These are phyloP conservation scores for Amanita jacksonii DNA, from an alignment of 768 basidiomycete species.

Conservation along the genomic window DNA sequence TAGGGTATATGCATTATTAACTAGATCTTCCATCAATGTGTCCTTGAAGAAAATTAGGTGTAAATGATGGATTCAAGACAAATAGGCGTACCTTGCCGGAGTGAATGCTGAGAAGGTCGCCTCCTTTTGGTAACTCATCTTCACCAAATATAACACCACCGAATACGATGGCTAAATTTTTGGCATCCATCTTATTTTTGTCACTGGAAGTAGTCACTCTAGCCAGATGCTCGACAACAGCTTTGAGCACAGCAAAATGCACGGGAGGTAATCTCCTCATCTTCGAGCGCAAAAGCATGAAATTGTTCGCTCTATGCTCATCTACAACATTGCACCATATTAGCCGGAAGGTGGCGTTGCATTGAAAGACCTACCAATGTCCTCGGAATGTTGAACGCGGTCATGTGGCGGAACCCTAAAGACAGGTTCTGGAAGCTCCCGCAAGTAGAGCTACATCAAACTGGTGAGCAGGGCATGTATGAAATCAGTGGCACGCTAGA, in stretches of 20 bases:
- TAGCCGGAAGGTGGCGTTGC: background rate
- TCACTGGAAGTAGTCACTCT: conserved; percentile 56
- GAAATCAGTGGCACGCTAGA: conserved; percentile 19
- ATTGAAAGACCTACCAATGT: conserved; percentile 44
- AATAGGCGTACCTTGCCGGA: conserved; percentile 49
- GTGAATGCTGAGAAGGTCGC: conserved; percentile 70
- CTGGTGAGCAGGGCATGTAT: background rate
- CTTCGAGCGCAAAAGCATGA: conserved; percentile 75
- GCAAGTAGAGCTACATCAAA: conserved; percentile 53
- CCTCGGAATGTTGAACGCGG: conserved; percentile 71
- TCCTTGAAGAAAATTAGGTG: conserved; percentile 20
- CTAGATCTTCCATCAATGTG: conserved; percentile 76
- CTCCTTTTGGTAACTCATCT: conserved; percentile 76
- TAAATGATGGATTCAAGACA: background rate
- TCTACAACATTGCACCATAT: conserved; percentile 28
- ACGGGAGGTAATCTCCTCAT: conserved; percentile 75
- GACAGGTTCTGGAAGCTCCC: conserved; percentile 84
- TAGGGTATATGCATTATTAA: conserved; percentile 54
- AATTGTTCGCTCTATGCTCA: conserved; percentile 61
- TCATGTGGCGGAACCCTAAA: conserved; percentile 78
- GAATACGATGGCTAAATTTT: conserved; percentile 88
- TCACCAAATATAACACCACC: conserved; percentile 86
- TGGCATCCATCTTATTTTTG: conserved; percentile 90
- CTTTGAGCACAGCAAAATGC: conserved; percentile 78
- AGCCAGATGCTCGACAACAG: conserved; percentile 74